phyloP scores from a whole-genome alignment of 2,329 filamentous ascomycete species.

The Hymenoscyphus fructigenus region DNA sequence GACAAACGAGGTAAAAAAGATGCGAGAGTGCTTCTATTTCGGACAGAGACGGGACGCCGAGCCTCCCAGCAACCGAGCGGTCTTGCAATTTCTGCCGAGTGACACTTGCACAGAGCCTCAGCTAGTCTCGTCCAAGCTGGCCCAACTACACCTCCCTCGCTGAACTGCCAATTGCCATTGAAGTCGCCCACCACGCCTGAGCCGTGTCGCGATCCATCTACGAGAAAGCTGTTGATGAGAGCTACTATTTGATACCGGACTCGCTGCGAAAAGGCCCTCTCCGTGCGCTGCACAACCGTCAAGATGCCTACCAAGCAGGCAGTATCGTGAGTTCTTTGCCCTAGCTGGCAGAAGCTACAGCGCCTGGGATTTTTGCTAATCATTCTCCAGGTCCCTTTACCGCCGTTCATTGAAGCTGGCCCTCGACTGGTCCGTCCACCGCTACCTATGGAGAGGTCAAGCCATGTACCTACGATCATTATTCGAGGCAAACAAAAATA shows the following conservation, averaged over 20 bases:
- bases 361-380: conserved; percentile 17
- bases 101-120: conserved; percentile 1
- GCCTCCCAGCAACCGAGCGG: not conserved
- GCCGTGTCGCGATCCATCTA: not conserved
- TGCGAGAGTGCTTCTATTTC: not conserved
- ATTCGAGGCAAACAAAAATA: conserved; percentile 88
- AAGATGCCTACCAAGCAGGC: conserved; percentile 39
- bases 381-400: conserved; percentile 66
- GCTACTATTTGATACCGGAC: not conserved
- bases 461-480: conserved; percentile 92
- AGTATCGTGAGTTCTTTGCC: conserved; percentile 33
- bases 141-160: not conserved
- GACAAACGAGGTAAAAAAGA: not conserved
- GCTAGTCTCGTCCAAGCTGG: not conserved
- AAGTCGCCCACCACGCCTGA: not conserved
- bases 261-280: not conserved
- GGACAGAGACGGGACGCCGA: not conserved
- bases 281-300: conserved; percentile 3
- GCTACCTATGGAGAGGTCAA: conserved; percentile 91
- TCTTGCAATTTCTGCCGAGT: not conserved
- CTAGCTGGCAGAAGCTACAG: not conserved
- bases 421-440: conserved; percentile 92
- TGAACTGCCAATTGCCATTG: not conserved
- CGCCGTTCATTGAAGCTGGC: conserved; percentile 89
- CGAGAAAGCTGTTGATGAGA: not conserved